Evolutionary conservation across 2,329 filamentous ascomycete genomes (phyloP), one percentile per base, ranked within the genome.

Genomic region (Pseudocercospora pini-densiflorae): DNA sequence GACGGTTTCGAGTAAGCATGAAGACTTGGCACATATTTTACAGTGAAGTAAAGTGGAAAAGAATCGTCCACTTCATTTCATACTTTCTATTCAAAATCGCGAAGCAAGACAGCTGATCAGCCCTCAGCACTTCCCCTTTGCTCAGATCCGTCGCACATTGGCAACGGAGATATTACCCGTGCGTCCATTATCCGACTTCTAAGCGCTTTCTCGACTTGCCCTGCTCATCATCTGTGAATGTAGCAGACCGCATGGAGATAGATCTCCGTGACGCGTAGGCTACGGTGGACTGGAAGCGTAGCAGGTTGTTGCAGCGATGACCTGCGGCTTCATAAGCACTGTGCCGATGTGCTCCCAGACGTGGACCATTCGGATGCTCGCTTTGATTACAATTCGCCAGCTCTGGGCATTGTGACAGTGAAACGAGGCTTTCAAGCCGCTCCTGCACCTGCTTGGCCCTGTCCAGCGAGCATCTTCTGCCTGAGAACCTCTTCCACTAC

Each of bases 401-500:
- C 40, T 43, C 7, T n/a, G 40, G 40, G n/a, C n/a, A 6, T 43
- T 19, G 40, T 43, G 40, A 43, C 40, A 43, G 40, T 43, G 40
- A 8, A n/a, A 43, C 40, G 16, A 43, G 14, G 16, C 19, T 31
- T 58, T 61, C 61, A 67, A 10, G 40, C 45, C 45, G 65, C 61
- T 16, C 43, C 51, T 31, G 60, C 55, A 19, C 57, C 57, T 16
- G 60, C 67, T 49, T 70, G 70, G 21, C 66, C 65, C 64, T 72
- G 71, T 40, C 70, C 68, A 27, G 72, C 64, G 31, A 78, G 63
- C 72, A 78, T 72, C 66, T 78, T 79, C 67, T 77, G 75, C 67
- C 69, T 77, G 81, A 79, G 82, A 90, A 92, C 92, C 82, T 98
- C 94, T 82, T 99, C 95, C 23, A 98, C 90, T 43, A 95, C 85